phyloP scores from a whole-genome alignment of 805 yeast genomes.

The Lipomyces sp. region DNA sequence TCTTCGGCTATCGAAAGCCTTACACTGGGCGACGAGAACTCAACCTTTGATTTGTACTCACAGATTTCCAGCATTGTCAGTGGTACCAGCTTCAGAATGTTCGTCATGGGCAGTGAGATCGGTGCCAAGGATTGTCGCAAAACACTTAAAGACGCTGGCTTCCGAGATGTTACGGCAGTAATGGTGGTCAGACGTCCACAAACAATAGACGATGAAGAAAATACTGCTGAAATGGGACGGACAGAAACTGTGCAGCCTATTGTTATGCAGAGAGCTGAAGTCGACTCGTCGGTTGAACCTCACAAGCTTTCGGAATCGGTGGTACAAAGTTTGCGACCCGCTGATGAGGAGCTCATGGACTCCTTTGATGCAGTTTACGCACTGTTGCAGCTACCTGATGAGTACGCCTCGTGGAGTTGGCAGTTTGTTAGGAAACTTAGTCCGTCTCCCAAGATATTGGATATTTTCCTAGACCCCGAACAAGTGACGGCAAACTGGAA shows the following conservation, averaged over 20 bases:
- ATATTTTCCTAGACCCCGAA: constrained; percentile 15
- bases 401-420: constrained; percentile 16
- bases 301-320: neutral
- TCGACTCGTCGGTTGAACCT: neutral
- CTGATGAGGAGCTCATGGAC: constrained; percentile 17
- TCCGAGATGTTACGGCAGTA: constrained; percentile 23
- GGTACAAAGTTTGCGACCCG: constrained; percentile 6
- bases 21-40: constrained; percentile 14
- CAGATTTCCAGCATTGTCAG: constrained; percentile 6
- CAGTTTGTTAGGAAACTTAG: constrained; percentile 16
- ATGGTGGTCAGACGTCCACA: constrained; percentile 19
- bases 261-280: neutral
- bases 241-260: neutral
- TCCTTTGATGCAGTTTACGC: constrained; percentile 15
- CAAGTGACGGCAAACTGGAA: constrained; percentile 15
- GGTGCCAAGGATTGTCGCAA: constrained; percentile 3
- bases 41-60: constrained; percentile 14
- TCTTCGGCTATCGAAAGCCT: constrained; percentile 6
- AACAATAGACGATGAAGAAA: neutral
- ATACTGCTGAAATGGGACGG: neutral
- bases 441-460: constrained; percentile 14
- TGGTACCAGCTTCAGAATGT: constrained; percentile 17
- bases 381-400: constrained; percentile 21
- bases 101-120: constrained; percentile 28
- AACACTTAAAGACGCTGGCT: constrained; percentile 24